Evolutionary conservation across 202 grass and related monocot species (phyloP).

Genomic region (Saccharum hybrid): DNA sequence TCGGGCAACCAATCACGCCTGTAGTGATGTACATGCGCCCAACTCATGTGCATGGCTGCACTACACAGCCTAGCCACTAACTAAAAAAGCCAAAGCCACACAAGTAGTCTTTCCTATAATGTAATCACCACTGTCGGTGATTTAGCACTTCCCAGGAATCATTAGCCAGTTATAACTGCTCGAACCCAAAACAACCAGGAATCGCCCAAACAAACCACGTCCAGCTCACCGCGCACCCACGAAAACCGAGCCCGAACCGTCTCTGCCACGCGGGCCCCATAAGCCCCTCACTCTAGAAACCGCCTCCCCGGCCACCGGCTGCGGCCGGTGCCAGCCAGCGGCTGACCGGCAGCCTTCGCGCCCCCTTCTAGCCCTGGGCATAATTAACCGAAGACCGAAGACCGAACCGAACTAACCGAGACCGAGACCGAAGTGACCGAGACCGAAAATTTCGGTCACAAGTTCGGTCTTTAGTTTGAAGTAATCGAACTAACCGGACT

Average conservation of each 20-base stretch:
- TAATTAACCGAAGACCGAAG: no score
- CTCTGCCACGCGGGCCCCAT: conserved; percentile 23
- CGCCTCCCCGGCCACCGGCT: conserved; percentile 40
- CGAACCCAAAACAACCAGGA: neutral
- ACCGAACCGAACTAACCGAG: no score
- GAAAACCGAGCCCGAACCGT: neutral
- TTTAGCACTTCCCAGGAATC: conserved; percentile 12
- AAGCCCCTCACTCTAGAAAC: conserved; percentile 21
- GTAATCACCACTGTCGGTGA: conserved; percentile 22
- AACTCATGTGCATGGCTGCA: neutral
- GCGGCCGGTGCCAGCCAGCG: conserved; percentile 23
- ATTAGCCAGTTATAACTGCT: conserved; percentile 16
- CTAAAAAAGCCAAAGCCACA: neutral
- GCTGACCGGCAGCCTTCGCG: conserved; percentile 40
- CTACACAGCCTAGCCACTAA: neutral
- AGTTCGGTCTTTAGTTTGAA: no score
- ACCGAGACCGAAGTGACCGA: no score
- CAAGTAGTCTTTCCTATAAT: neutral
- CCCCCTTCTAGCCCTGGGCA: no score
- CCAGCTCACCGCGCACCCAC: conserved; percentile 46
- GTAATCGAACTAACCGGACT: no score
- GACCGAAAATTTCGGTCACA: no score
- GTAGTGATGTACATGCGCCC: neutral
- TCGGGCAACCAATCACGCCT: no score
- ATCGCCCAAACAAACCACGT: conserved; percentile 12